Conservation (phyloP, 495 filamentous ascomycete genomes). For the Cercophora newfieldiana region DNA sequence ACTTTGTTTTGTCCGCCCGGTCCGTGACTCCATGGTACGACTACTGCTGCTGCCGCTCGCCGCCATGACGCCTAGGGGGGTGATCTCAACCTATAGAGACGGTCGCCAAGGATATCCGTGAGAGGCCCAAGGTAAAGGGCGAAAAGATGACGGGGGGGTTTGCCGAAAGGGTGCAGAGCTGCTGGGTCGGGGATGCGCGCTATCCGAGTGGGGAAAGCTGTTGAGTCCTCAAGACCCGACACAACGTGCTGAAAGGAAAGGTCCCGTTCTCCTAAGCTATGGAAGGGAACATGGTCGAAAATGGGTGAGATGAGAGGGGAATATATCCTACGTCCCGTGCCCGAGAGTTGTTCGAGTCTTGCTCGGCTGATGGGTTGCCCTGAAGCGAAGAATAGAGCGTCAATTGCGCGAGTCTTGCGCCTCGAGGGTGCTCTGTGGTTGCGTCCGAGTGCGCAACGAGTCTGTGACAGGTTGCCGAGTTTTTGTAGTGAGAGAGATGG, state of each 20-base stretch:
- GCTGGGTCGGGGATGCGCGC: not conserved
- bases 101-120: slow-evolving; percentile 5
- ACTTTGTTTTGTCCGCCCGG: slow-evolving; percentile 77
- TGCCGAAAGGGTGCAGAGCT: not conserved
- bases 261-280: slow-evolving; percentile 21
- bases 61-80: slow-evolving; percentile 43
- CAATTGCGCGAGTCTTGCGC: not conserved
- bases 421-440: not conserved
- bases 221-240: not conserved
- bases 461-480: not conserved
- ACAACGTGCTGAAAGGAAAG: slow-evolving; percentile 5
- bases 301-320: not conserved
- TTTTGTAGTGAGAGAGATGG: not conserved
- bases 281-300: not conserved
- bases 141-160: not conserved
- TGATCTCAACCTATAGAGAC: slow-evolving; percentile 9
- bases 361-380: not conserved
- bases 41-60: slow-evolving; percentile 44
- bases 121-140: not conserved
- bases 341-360: not conserved
- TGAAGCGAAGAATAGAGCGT: not conserved
- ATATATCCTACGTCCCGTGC: not conserved
- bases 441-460: not conserved
- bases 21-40: slow-evolving; percentile 76
- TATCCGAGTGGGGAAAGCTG: not conserved